Percentiles rank a stretch among this genome's conserved stretches.
Evolutionary conservation across 2,329 filamentous ascomycete species (phyloP).

Genomic region (Ceratocystis harringtonii): DNA sequence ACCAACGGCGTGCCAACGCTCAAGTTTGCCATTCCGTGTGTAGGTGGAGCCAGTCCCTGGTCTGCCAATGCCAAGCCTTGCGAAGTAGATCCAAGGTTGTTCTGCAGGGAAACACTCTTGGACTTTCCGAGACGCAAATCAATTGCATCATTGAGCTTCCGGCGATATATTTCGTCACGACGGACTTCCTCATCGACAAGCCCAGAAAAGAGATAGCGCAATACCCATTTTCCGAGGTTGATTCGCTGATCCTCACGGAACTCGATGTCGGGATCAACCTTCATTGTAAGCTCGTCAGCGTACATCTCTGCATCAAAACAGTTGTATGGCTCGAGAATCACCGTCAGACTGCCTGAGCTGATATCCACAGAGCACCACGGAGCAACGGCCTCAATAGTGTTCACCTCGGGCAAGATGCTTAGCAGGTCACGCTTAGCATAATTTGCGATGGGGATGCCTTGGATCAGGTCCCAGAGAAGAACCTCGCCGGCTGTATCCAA

Average conservation of each 20-base stretch:
- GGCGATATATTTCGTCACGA: constrained; percentile 61
- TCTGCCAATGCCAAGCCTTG: background rate
- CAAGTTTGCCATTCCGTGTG: background rate
- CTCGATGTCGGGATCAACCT: constrained; percentile 48
- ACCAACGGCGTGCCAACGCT: constrained; percentile 7
- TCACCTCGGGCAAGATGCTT: constrained; percentile 74
- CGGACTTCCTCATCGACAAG: constrained; percentile 82
- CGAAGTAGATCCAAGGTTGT: background rate
- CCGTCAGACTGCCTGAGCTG: constrained; percentile 78
- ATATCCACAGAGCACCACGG: constrained; percentile 96
- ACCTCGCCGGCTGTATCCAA: constrained; percentile 92
- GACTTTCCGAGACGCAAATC: constrained; percentile 42
- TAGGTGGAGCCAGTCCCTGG: background rate
- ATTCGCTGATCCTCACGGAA: constrained; percentile 92
- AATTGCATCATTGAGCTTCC: constrained; percentile 47
- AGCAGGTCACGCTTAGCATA: constrained; percentile 91
- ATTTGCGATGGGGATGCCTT: constrained; percentile 78
- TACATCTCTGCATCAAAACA: constrained; percentile 98
- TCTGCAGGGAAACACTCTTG: constrained; percentile 24
- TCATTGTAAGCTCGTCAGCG: constrained; percentile 67
- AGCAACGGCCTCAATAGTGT: constrained; percentile 75
- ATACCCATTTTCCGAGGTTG: constrained; percentile 91
- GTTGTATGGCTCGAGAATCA: constrained; percentile 83
- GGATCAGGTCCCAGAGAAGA: constrained; percentile 79
- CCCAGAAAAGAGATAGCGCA: constrained; percentile 80